These are phyloP conservation scores for Venturia pyrina DNA, from an alignment of 2,329 filamentous ascomycete genomes.

Conservation along the genomic window DNA sequence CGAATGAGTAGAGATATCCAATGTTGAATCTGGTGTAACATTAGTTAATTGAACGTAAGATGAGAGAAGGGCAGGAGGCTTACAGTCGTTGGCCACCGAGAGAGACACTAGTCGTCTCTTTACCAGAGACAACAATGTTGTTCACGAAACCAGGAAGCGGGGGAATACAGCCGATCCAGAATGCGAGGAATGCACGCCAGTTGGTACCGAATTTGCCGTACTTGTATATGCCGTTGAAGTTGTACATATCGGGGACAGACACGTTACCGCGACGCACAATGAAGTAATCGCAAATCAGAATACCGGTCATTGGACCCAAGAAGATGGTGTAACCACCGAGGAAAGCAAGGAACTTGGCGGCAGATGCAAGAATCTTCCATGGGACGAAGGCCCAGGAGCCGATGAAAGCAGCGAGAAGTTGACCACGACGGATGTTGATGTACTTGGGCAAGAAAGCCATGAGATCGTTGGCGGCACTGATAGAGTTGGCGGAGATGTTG, in stretches of 20 bases:
- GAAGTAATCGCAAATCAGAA: conserved; percentile 16
- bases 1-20: conserved; percentile 32
- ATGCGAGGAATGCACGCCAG: conserved; percentile 25
- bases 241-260: conserved; percentile 19
- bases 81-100: conserved; percentile 20
- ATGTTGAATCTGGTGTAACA: conserved; percentile 31
- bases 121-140: conserved; percentile 28
- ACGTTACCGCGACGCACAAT: conserved; percentile 17
- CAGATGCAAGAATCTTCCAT: conserved; percentile 17
- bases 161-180: conserved; percentile 23
- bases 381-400: conserved; percentile 22
- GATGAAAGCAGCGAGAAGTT: conserved; percentile 11
- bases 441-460: conserved; percentile 31
- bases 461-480: conserved; percentile 29
- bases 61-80: conserved; percentile 10
- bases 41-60: no score
- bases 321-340: conserved; percentile 21
- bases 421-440: conserved; percentile 20
- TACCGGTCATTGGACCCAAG: conserved; percentile 19
- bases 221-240: conserved; percentile 24
- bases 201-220: conserved; percentile 24
- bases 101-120: conserved; percentile 25
- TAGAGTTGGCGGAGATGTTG: conserved; percentile 22
- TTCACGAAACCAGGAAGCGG: conserved; percentile 28
- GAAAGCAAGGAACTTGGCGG: conserved; percentile 16